Base-by-base conservation (phyloP, 2,329 filamentous ascomycete species). In the Verticillium isaacii region DNA sequence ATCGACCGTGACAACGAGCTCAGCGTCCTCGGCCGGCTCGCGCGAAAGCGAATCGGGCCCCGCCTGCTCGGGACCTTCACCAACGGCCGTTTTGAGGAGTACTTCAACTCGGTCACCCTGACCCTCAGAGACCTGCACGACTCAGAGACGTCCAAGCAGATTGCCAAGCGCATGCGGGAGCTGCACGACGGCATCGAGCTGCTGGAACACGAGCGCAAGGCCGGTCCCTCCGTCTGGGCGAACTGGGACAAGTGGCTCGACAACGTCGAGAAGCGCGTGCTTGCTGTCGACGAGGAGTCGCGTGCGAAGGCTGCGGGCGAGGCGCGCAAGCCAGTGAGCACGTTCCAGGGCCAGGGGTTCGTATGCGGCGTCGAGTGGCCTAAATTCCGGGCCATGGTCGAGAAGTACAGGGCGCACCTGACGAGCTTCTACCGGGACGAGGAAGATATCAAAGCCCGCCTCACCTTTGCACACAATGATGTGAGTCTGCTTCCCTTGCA, bases 391-490 rank as follows among this genome's bases (percentile, higher is more conserved):
- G 80, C 82, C 52, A 84, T 87, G 37, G 87, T 97, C 36, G 85
- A 90, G 25, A 90, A 86, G 69, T 97, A 97, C 74, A 86, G 93
- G 17, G 78, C 80, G 23, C 90, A 89, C 81, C 77, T 98, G n/a
- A 78, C 89, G 59, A 81, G 84, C 45, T 84, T 86, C 68, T 95
- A 93, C 73, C 90, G 89, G 45, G 87, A 87, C 1, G 72, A 80
- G 5, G 77, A 85, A 37, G 85, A 84, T 57, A 82, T 98, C 61
- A 89, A 89, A 59, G 84, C 91, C 56, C 83, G 86, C 60, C 84
- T 99, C 12, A 88, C 97, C 0, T 99, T 99, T 80, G 92, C 93
- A n/a, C 95, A 99, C 74, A 97, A 97, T 70, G 95, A 99, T 82
- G 93, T 96, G 77, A 79, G 89, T 76, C 55, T 7, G 52, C 12